Evolutionary conservation across 495 filamentous ascomycete genomes (phyloP).

Genomic region (Aspergillus bridgeri): DNA sequence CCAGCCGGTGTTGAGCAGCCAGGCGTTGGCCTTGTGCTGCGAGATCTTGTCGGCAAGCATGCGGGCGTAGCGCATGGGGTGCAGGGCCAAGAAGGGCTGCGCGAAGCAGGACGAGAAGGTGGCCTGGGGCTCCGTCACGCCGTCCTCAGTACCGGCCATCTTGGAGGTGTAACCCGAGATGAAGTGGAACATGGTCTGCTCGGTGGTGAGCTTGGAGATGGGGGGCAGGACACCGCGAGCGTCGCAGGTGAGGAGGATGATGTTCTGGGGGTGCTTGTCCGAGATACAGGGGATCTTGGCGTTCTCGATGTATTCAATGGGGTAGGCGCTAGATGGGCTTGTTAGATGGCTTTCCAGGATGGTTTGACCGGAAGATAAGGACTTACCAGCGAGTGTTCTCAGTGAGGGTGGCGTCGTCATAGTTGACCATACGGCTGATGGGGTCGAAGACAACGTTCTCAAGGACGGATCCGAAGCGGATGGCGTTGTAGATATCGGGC

Average conservation of each 20-base stretch:
- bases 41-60: conserved; percentile 99
- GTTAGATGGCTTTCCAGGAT: neutral
- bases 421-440: conserved; percentile 83
- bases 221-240: conserved; percentile 95
- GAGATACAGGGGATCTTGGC: conserved; percentile 96
- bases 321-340: conserved; percentile 68
- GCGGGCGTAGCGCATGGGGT: conserved; percentile 97
- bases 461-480: conserved; percentile 93
- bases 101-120: conserved; percentile 99
- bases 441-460: conserved; percentile 99
- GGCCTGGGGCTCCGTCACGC: conserved; percentile 92
- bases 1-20: conserved; percentile 99
- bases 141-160: conserved; percentile 99
- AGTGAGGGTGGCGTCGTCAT: conserved; percentile 90
- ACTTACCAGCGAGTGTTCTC: conserved; percentile 85
- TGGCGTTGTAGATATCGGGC: conserved; percentile 95
- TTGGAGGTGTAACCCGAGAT: conserved; percentile 99
- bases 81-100: conserved; percentile 96
- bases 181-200: conserved; percentile 99
- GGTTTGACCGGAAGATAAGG: neutral
- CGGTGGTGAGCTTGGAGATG: conserved; percentile 92
- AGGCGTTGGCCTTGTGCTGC: conserved; percentile 91
- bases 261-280: conserved; percentile 87
- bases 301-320: conserved; percentile 97
- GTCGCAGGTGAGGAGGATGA: conserved; percentile 96